phyloP scores from a whole-genome alignment of 2,329 filamentous ascomycete species.

The Cordyceps cateniannulata region DNA sequence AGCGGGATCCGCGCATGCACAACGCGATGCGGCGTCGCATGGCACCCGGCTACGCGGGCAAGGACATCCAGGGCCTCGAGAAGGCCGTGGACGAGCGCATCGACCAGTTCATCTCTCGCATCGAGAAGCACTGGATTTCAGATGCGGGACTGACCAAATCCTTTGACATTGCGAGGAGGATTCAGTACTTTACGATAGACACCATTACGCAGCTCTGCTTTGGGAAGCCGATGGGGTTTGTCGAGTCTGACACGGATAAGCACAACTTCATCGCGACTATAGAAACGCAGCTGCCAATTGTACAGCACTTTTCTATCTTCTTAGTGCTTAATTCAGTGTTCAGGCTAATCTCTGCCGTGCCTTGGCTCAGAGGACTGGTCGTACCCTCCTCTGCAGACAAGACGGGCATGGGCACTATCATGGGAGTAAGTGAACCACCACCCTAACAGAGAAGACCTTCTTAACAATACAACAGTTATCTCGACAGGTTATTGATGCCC shows the following conservation, averaged over 20 bases:
- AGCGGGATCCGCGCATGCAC: background rate
- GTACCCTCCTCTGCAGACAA: background rate
- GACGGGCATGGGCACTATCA: background rate
- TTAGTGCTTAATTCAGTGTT: background rate
- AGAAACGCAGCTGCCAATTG: background rate
- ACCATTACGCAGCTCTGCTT: conserved; percentile 1
- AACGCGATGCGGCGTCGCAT: background rate
- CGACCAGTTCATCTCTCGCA: background rate
- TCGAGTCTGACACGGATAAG: background rate
- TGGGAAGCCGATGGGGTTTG: background rate
- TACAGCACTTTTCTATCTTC: background rate
- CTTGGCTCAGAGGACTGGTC: background rate
- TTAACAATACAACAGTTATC: background rate
- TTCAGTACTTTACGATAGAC: conserved; percentile 1
- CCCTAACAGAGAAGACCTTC: too few species aligned
- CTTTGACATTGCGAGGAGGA: background rate
- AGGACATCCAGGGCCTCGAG: background rate
- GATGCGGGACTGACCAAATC: background rate
- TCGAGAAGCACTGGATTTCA: background rate
- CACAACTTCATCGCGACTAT: conserved; percentile 1
- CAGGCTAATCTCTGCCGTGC: background rate
- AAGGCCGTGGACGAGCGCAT: background rate
- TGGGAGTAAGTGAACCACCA: background rate
- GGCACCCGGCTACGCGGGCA: background rate
- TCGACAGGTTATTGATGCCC: background rate